Percentiles rank a stretch among this genome's conserved stretches.
These are phyloP conservation scores for Panaeolus cyanescens DNA, from an alignment of 768 basidiomycete genomes.

Conservation along the genomic window DNA sequence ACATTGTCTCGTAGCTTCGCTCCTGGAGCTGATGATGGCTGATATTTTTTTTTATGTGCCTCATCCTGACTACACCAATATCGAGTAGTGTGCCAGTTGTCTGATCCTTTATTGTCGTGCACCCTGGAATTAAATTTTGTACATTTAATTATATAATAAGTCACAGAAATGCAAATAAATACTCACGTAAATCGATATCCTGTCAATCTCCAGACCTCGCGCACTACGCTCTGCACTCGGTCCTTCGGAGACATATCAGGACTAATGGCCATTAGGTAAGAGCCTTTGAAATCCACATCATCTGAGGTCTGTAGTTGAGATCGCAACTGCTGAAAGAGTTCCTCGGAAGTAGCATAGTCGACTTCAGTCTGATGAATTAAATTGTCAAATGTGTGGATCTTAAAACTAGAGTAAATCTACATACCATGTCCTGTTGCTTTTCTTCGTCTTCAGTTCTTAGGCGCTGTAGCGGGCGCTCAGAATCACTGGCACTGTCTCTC, in stretches of 20 bases:
- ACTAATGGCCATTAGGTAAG: conserved; percentile 18
- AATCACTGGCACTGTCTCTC: too few relatives aligned
- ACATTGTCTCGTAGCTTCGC: conserved; percentile 23
- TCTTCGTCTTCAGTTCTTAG: neutral
- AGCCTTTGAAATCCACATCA: conserved; percentile 23
- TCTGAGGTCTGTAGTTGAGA: conserved; percentile 9
- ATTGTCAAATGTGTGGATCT: neutral
- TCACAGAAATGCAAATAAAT: neutral
- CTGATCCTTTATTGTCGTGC: conserved; percentile 20
- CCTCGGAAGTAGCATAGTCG: conserved; percentile 9
- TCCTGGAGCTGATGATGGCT: conserved; percentile 15
- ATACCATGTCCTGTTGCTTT: neutral
- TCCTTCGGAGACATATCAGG: conserved; percentile 14
- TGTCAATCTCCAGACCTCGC: conserved; percentile 24
- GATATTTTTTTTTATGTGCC: conserved; percentile 17
- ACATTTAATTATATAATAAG: conserved; percentile 1
- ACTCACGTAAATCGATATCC: conserved; percentile 27
- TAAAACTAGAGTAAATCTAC: neutral
- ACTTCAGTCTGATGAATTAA: conserved; percentile 1
- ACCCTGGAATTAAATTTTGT: conserved; percentile 19
- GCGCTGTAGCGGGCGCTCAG: too few relatives aligned
- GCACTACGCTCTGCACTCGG: conserved; percentile 14
- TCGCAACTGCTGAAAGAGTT: conserved; percentile 8
- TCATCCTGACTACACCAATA: conserved; percentile 31
- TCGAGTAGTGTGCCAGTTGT: conserved; percentile 17